Evolutionary conservation across 2,329 filamentous ascomycete genomes (phyloP), one percentile per base, ranked within the genome.

Genomic region (Sarocladiaceae sp.): DNA sequence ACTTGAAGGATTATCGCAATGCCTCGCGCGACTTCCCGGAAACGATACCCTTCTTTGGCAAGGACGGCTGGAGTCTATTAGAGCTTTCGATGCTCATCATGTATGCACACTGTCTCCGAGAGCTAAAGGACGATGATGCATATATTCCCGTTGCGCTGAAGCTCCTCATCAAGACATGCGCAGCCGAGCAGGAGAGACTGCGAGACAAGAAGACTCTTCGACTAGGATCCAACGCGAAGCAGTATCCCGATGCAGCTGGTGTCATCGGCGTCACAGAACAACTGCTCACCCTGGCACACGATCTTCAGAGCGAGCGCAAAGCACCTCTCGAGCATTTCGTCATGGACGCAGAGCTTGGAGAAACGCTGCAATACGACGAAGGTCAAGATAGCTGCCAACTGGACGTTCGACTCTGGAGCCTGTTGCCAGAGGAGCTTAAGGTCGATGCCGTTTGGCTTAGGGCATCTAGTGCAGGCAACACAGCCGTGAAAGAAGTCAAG

Each of bases 61-160:
- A 83, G 46, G 81, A 77, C 46, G 78, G 82, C 35, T 97, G 93
- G 90, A 80, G 76, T 44, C 69, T 83, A 1, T 71, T 95, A 11
- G 89, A 97, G 58, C 70, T 88, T 3, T 84, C 84, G 1, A 86
- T 95, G 76, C 73, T 97, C 5, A 78, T 87, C 51, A 84, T 96
- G 73, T 93, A 96, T 59, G 79, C 86, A 1, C 76, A 78, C 40
- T 97, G 90, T 60, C 72, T 98, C 21, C 83, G 85, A 51, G 76
- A 87, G 53, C 74, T 95, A 21, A 73, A 84, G 40, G 79, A 81
- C 12, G 80, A 81, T 48, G 85, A 91, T 43, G 88, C 95, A 49
- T 94, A 89, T 55, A 80, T 90, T 13, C 78, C 79, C 19, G 82
- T 86, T 7, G 73, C 88, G 7, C 69, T 96, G 12, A 84, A 85